Conservation (phyloP, 768 basidiomycete species). For the Dacryopinax primogenitus region DNA sequence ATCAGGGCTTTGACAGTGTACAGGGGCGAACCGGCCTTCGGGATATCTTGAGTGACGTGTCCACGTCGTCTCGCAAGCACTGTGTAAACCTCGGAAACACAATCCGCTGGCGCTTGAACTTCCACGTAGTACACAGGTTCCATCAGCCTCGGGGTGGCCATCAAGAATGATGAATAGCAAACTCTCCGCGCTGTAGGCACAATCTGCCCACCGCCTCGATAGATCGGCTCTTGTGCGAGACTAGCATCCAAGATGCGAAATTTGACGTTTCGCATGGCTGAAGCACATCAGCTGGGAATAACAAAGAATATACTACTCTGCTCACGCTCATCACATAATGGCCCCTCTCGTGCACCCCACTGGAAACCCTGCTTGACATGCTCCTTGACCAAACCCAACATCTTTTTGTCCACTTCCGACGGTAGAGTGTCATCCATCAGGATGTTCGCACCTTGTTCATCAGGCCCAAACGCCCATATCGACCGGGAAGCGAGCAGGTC, state of each 20-base stretch:
- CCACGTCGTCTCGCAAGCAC: slow-evolving; percentile 96
- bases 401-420: slow-evolving; percentile 86
- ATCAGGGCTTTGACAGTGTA: slow-evolving; percentile 98
- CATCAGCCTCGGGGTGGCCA: slow-evolving; percentile 91
- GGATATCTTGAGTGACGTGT: slow-evolving; percentile 97
- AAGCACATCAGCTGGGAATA: slow-evolving; percentile 6
- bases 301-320: slow-evolving; percentile 18
- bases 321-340: slow-evolving; percentile 96
- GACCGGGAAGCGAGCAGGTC: slow-evolving; percentile 92
- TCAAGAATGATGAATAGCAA: slow-evolving; percentile 97
- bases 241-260: slow-evolving; percentile 90
- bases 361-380: slow-evolving; percentile 99
- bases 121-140: slow-evolving; percentile 98
- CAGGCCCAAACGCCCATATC: slow-evolving; percentile 99
- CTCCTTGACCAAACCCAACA: slow-evolving; percentile 78
- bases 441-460: slow-evolving; percentile 87
- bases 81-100: slow-evolving; percentile 96
- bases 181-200: slow-evolving; percentile 98
- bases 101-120: slow-evolving; percentile 98
- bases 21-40: slow-evolving; percentile 93
- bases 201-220: slow-evolving; percentile 95
- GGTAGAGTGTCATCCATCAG: slow-evolving; percentile 92
- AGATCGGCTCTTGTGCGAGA: slow-evolving; percentile 90
- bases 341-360: slow-evolving; percentile 96
- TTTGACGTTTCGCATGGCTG: slow-evolving; percentile 97